Percentiles rank a stretch among this genome's conserved stretches.
These are phyloP conservation scores for Podospora didyma DNA, from an alignment of 495 filamentous ascomycete species.

Conservation along the genomic window DNA sequence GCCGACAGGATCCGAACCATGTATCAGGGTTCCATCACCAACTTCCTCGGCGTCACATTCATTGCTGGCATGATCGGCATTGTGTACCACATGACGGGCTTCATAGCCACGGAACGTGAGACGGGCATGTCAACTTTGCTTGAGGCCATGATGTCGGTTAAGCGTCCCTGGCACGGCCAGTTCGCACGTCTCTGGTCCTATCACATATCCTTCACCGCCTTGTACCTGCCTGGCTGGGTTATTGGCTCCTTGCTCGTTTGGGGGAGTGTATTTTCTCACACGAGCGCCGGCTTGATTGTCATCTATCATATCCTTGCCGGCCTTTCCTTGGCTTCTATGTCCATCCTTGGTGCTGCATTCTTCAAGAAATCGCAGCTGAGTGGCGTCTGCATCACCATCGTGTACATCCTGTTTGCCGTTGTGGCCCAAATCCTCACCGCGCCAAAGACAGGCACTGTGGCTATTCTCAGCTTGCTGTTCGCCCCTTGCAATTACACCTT, in stretches of 20 bases:
- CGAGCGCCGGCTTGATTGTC: constrained; percentile 56
- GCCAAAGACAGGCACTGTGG: constrained; percentile 53
- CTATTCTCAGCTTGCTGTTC: constrained; percentile 65
- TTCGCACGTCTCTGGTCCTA: constrained; percentile 61
- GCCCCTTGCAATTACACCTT: constrained; percentile 74
- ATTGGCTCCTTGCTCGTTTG: constrained; percentile 59
- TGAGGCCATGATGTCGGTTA: constrained; percentile 77
- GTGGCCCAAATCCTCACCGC: constrained; percentile 61
- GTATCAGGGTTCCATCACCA: constrained; percentile 67
- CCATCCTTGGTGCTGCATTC: constrained; percentile 66
- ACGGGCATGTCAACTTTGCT: constrained; percentile 73
- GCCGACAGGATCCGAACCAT: constrained; percentile 54
- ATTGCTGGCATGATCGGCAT: constrained; percentile 66
- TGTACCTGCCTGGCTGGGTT: constrained; percentile 70
- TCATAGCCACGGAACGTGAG: constrained; percentile 74
- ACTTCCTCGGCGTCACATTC: constrained; percentile 64
- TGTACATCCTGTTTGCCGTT: constrained; percentile 63
- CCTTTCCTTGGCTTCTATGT: constrained; percentile 61
- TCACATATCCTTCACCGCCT: constrained; percentile 61
- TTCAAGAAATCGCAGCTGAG: constrained; percentile 75
- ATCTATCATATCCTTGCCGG: constrained; percentile 62
- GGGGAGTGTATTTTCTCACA: constrained; percentile 57
- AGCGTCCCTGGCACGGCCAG: constrained; percentile 62
- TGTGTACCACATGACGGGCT: constrained; percentile 71
- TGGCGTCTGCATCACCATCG: constrained; percentile 63